Evolutionary conservation across 345 rosid genomes (phyloP), one percentile per base, ranked within the genome.

Genomic region (Salix udensis): DNA sequence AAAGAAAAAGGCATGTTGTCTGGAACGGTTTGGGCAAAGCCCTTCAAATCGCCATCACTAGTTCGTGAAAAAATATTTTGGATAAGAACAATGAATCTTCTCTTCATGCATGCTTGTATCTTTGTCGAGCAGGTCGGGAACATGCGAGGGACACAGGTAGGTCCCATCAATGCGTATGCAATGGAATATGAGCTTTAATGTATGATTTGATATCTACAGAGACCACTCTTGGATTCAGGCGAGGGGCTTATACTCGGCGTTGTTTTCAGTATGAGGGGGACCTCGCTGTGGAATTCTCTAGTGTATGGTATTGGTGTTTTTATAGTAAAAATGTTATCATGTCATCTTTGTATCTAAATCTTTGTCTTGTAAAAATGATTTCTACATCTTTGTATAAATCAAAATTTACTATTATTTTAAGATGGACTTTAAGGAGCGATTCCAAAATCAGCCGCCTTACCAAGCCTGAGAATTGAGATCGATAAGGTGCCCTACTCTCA

Each of bases 91-190:
- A 14, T 46, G 31, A 60, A 64, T 26, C 44, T 26, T 61, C 12
- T 5, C 14, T 53, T 12, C 18, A 52, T 53, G 39, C 75, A 52
- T 42, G 39, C 75, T 53, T 70, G 75, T 42, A 64, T 50, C 44
- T 55, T 64, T 76, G 66, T 5, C 19, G 48, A 28, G 28, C 66
- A 69, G 73, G 66, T 61, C 76, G 76, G 69, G 6, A 42, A 30
- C 78, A 39, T 65, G 83, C 73, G 65, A 50, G 6, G 37, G 68
- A 15, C 77, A 2, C 36, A 15, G 75, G 78, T 16, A 21, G 75
- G 81, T 16, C 67, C 81, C 77, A 60, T n/a, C 50, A 44, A n/a
- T 42, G 53, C 34, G 36, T 65, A 67, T 3, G 46, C 76, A 71
- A n/a, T 2, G 55, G 69, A 19, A 62, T 21, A 21, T 18, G 62